phyloP scores from a whole-genome alignment of 2,329 filamentous ascomycete species.

The Diaporthe vexans region DNA sequence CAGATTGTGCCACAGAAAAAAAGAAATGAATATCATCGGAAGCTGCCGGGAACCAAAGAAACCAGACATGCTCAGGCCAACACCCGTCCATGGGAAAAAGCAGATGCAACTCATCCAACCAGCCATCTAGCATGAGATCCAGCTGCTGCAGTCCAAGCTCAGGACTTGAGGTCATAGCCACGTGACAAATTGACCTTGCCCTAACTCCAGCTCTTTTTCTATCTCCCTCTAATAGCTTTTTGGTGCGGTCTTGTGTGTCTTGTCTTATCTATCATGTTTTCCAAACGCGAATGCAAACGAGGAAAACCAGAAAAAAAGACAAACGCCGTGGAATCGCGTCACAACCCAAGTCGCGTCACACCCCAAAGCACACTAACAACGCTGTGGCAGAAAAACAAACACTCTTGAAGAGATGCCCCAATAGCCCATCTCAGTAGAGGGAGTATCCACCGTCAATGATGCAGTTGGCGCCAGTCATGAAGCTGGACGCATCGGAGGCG shows the following conservation, averaged over 20 bases:
- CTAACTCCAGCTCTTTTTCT: background rate
- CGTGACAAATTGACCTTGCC: background rate
- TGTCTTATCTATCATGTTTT: background rate
- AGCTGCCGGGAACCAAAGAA: background rate
- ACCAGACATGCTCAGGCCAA: background rate
- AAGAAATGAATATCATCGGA: background rate
- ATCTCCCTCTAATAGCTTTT: no score
- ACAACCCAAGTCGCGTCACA: background rate
- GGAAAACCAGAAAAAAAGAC: background rate
- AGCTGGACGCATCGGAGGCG: conserved; percentile 78
- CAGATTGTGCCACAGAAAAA: background rate
- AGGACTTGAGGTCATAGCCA: background rate
- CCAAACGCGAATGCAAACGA: background rate
- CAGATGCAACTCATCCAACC: background rate
- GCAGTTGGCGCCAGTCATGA: conserved; percentile 84
- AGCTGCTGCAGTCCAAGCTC: background rate
- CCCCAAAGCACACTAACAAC: background rate
- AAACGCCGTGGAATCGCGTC: background rate
- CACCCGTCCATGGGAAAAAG: background rate
- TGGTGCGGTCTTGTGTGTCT: no score
- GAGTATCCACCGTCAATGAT: conserved; percentile 80
- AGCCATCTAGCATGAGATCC: background rate
- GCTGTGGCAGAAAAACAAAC: background rate
- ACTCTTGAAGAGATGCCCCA: background rate
- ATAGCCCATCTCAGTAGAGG: conserved; percentile 62